Evolutionary conservation across 345 rosid species (phyloP).

Genomic region (Hevea brasiliensis): DNA sequence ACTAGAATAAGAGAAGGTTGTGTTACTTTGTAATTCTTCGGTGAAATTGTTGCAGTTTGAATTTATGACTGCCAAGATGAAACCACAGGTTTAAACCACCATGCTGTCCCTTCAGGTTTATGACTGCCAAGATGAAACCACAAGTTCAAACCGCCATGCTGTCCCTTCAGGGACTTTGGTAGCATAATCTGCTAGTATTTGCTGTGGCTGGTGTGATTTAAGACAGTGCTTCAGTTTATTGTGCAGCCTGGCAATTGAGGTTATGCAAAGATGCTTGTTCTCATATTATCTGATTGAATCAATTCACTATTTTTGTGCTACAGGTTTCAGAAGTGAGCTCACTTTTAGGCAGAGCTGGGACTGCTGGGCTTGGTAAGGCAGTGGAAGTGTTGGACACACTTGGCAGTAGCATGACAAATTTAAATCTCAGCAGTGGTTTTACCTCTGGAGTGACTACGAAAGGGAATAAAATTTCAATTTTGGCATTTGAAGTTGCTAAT

Average conservation of each 20-base stretch:
- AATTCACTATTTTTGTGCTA: constrained; percentile 19
- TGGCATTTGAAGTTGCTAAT: constrained; percentile 96
- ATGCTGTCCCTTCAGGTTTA: no score
- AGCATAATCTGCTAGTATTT: not conserved
- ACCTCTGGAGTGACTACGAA: constrained; percentile 61
- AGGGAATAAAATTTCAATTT: constrained; percentile 73
- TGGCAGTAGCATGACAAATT: constrained; percentile 89
- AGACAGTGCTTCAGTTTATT: no score
- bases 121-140: not conserved
- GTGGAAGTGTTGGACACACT: constrained; percentile 91
- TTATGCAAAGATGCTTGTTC: not conserved
- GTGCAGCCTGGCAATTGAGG: not conserved
- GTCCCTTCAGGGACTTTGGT: no score
- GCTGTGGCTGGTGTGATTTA: not conserved
- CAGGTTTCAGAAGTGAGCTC: constrained; percentile 76
- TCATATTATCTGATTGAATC: not conserved
- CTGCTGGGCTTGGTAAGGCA: constrained; percentile 78
- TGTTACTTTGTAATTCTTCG: not conserved
- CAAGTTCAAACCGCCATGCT: not conserved
- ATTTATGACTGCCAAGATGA: not conserved
- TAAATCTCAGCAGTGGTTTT: constrained; percentile 60
- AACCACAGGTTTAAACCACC: not conserved
- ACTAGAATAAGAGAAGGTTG: not conserved
- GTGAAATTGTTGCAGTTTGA: no score
- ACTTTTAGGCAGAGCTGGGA: constrained; percentile 40